phyloP scores from a whole-genome alignment of 805 yeast species.

The Kluyveromyces wickerhamii region DNA sequence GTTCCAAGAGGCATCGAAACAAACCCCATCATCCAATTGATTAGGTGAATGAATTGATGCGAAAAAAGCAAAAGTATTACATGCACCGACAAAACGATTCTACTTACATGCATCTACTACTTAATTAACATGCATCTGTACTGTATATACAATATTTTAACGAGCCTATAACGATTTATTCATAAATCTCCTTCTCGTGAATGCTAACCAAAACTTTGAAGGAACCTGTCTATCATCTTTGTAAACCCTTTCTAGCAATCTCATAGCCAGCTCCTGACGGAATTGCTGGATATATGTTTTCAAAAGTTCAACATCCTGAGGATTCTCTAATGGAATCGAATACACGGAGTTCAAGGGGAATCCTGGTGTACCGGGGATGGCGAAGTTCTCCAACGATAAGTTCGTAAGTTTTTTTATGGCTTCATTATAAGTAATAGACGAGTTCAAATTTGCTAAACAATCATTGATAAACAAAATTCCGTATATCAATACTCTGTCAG shows the following conservation, averaged over 20 bases:
- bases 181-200: slow-evolving; percentile 92
- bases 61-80: slow-evolving; percentile 4
- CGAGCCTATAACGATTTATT: slow-evolving; percentile 56
- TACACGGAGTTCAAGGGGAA: slow-evolving; percentile 79
- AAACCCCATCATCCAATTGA: too few species aligned
- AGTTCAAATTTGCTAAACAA: slow-evolving; percentile 58
- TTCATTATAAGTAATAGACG: slow-evolving; percentile 43
- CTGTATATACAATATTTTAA: too few species aligned
- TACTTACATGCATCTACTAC: too few species aligned
- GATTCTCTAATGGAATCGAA: slow-evolving; percentile 63
- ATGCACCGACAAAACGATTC: neutral
- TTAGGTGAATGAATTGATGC: slow-evolving; percentile 7
- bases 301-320: slow-evolving; percentile 69
- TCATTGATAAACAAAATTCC: slow-evolving; percentile 88
- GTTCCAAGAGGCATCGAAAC: slow-evolving; percentile 38
- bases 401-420: slow-evolving; percentile 69
- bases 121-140: too few species aligned
- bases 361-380: slow-evolving; percentile 91
- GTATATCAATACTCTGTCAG: slow-evolving; percentile 87
- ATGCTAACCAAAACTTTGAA: slow-evolving; percentile 92
- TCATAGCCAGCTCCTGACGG: slow-evolving; percentile 84
- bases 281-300: slow-evolving; percentile 82
- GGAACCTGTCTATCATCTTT: slow-evolving; percentile 53
- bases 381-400: slow-evolving; percentile 77
- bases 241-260: slow-evolving; percentile 71